Conservation (phyloP, 2,329 filamentous ascomycete species). For the Alternaria sp. region DNA sequence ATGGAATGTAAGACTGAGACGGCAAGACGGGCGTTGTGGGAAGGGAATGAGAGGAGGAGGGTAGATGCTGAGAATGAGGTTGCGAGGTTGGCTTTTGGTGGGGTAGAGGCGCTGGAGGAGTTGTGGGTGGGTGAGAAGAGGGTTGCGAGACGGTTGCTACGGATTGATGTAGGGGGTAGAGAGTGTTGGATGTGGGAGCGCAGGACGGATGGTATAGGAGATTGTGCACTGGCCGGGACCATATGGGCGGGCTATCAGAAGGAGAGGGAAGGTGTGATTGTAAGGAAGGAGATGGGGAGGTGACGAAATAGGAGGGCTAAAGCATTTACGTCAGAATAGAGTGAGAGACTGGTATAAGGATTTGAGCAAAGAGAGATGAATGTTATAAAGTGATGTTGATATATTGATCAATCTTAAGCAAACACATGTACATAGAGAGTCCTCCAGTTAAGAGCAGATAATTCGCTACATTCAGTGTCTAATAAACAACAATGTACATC, state of each 20-base stretch:
- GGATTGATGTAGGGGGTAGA: neutral
- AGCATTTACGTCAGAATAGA: neutral
- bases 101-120: slow-evolving; percentile 19
- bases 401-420: neutral
- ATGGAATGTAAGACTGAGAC: slow-evolving; percentile 22
- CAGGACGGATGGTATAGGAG: slow-evolving; percentile 13
- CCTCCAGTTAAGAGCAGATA: neutral
- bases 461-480: neutral
- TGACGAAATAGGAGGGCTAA: neutral
- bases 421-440: neutral
- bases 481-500: slow-evolving; percentile 1
- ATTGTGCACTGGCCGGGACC: slow-evolving; percentile 1
- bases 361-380: neutral
- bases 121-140: slow-evolving; percentile 29
- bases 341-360: neutral
- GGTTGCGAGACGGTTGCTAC: slow-evolving; percentile 21
- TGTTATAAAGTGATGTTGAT: neutral
- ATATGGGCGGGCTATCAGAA: slow-evolving; percentile 21
- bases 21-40: slow-evolving; percentile 21
- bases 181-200: slow-evolving; percentile 29
- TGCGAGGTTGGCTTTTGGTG: slow-evolving; percentile 22
- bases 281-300: slow-evolving; percentile 20
- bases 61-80: slow-evolving; percentile 29
- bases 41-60: slow-evolving; percentile 21
- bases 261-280: slow-evolving; percentile 25